Base-by-base conservation (phyloP, 2,329 filamentous ascomycete species). In the Thielaviopsis populi region DNA sequence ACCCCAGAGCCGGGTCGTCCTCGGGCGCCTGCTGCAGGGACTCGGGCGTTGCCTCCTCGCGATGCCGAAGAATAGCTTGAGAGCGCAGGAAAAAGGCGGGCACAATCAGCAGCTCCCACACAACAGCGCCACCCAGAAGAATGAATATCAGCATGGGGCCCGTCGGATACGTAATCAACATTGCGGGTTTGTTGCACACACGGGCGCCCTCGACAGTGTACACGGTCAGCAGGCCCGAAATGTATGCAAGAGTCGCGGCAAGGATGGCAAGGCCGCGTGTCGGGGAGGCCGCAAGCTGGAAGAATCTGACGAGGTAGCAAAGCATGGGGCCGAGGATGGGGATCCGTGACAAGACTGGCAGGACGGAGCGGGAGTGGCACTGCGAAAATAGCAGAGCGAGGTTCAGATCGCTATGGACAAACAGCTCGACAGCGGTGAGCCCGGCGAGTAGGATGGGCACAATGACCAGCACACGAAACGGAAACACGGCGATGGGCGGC, bases 281-380 rank as follows among this genome's bases (percentile, higher is more conserved):
- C 4, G 77, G 75, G 43, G 73, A 72, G 60, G 77, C 70, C 17
- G 79, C 76, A 33, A 72, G 72, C 66, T 74, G 71, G 70, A 80
- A 77, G 73, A 80, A 79, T 73, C 75, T 77, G 69, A 80, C 72
- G 65, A 79, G 69, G 70, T 78, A 81, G 71, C 79, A 82, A 33
- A 73, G 65, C 17, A 77, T 76, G 1, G 77, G 72, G 43, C 78
- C 78, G 27, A 81, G 62, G 53, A 76, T 66, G 5, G 78, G 78
- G 1, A 79, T 69, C n/a, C 70, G 74, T 56, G 75, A 76, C 24
- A 82, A 69, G 19, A 61, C 72, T 11, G 76, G 77, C 24, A 81
- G 69, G 17, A 76, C 76, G 8, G 77, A 71, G 65, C 71, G 76
- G 1, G 79, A 73, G 69, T 80, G 76, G 71, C 79, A 82, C 68